Evolutionary conservation across 352 stramenopile species (phyloP), one percentile per base, ranked within the genome.

Genomic region (Thalassiosira ordinaria): DNA sequence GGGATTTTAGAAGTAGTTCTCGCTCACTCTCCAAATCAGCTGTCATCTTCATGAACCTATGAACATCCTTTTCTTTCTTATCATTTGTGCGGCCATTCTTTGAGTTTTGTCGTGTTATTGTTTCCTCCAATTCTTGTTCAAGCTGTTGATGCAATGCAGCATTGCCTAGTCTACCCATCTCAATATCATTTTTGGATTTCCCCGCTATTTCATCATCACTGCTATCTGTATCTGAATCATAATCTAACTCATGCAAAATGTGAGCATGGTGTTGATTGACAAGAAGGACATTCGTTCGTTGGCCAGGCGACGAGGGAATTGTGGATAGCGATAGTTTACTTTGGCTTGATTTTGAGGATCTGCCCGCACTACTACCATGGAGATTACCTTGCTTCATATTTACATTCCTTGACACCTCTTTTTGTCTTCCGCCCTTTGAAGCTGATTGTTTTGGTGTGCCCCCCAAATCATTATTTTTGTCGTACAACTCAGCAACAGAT

Each of bases 11-110:
- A 13, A 82, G 41, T 35, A 31, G 27, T 60, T 78, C 65, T 49
- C 52, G 53, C 41, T 82, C 74, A 66, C 37, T 75, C 41, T 82
- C 74, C 35, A 76, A 61, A 46, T 62, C 49, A 35, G 46, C 56
- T 11, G 66, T 70, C 59, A 82, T 82, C 13, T 31, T 78, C 60
- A 82, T 82, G 41, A 82, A 82, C 3, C 74, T 65, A 66, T 78
- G 44, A 4, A 67, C 66, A 64, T 77, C 60, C 31, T 82, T 82
- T 44, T 72, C 20, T 31, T 56, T 14, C 47, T 53, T 41, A 27
- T 22, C 13, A 47, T 66, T 47, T 51, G 55, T 52, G 20, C 31
- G 24, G 18, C 20, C 37, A 63, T 59, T 44, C 22, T 59, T 3
- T 47, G 49, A 59, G 14, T 59, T 60, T 51, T 60, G 46, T 35